phyloP scores from a whole-genome alignment of 2,329 filamentous ascomycete species.

The Hypoxylon sp. region DNA sequence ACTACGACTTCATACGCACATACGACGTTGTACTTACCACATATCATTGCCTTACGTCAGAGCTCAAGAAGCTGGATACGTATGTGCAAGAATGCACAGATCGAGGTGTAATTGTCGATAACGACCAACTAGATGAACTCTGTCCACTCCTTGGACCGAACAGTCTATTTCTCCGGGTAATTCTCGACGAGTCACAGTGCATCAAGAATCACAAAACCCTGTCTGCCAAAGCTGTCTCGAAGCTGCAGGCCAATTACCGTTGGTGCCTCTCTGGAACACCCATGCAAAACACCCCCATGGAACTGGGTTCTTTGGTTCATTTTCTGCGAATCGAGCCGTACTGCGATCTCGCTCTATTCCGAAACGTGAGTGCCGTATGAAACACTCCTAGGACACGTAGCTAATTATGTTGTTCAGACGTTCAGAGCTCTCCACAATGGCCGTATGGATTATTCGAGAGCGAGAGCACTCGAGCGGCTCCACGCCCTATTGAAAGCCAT shows the following conservation, averaged over 20 bases:
- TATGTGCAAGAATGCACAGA: conserved; percentile 64
- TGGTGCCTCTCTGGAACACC: conserved; percentile 86
- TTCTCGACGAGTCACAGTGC: conserved; percentile 83
- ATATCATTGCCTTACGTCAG: conserved; percentile 13
- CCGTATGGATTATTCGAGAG: too few relatives aligned
- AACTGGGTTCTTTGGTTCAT: conserved; percentile 80
- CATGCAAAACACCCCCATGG: conserved; percentile 87
- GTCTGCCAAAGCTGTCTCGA: conserved; percentile 69
- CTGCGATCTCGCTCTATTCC: conserved; percentile 72
- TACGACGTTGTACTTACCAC: conserved; percentile 22
- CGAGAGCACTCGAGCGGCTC: conserved; percentile 73
- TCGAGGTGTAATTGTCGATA: conserved; percentile 54
- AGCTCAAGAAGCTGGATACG: conserved; percentile 72
- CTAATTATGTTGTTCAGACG: conserved; percentile 47
- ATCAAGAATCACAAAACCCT: conserved; percentile 81
- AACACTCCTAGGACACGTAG: conserved; percentile 7
- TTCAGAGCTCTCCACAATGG: conserved; percentile 54
- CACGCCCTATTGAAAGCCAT: conserved; percentile 83
- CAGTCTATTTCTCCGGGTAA: conserved; percentile 74
- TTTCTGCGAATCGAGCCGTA: conserved; percentile 86
- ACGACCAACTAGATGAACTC: conserved; percentile 54
- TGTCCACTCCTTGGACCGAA: conserved; percentile 72
- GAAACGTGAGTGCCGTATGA: conserved; percentile 57
- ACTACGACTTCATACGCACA: conserved; percentile 66
- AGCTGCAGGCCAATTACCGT: conserved; percentile 71